phyloP scores from a whole-genome alignment of 345 rosid genomes.

The Noccaea bulbosa region DNA sequence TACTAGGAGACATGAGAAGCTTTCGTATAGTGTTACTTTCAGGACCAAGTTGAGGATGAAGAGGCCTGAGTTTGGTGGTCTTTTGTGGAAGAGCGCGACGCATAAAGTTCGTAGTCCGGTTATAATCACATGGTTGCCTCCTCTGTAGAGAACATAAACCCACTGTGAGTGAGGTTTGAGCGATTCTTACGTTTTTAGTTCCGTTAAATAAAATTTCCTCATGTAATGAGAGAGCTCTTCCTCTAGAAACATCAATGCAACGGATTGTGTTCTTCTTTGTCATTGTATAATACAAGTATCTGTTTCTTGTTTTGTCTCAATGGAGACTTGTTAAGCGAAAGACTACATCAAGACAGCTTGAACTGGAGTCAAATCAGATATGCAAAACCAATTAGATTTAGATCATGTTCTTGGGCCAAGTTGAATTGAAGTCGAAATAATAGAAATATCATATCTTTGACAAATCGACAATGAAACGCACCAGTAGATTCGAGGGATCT shows the following conservation, averaged over 20 bases:
- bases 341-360: too few species aligned
- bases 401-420: conserved; percentile 6
- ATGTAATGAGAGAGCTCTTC: conserved; percentile 46
- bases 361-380: background rate
- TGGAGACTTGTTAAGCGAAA: too few species aligned
- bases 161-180: conserved; percentile 17
- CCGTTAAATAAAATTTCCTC: conserved; percentile 25
- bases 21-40: conserved; percentile 70
- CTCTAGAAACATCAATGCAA: conserved; percentile 36
- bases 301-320: background rate
- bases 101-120: conserved; percentile 89
- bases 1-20: conserved; percentile 67
- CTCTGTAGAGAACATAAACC: conserved; percentile 44
- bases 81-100: conserved; percentile 77
- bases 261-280: conserved; percentile 9
- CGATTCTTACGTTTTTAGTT: conserved; percentile 43
- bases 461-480: background rate
- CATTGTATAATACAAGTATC: background rate
- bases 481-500: background rate
- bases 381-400: conserved; percentile 6
- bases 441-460: too few species aligned
- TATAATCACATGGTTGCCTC: conserved; percentile 63
- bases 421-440: too few species aligned
- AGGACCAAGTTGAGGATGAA: conserved; percentile 51
- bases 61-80: conserved; percentile 77